A percentile compares a stretch with the other conserved stretches of the same genome.
These are phyloP conservation scores for Epichloe baconii DNA, from an alignment of 2,329 filamentous ascomycete genomes.

Conservation along the genomic window DNA sequence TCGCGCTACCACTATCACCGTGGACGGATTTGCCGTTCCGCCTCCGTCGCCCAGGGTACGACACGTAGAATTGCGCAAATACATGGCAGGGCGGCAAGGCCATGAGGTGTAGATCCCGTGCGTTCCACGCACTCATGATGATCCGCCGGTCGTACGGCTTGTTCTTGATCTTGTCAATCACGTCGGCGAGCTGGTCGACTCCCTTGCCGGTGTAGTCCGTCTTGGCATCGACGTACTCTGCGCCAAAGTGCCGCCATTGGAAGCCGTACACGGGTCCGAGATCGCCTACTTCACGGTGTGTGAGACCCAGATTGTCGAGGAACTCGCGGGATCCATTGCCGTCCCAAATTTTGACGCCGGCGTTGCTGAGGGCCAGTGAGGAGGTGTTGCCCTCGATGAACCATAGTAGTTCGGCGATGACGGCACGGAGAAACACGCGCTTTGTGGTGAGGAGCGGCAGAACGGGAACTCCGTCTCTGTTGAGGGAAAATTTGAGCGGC, in stretches of 20 bases:
- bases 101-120: slow-evolving; percentile 73
- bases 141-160: slow-evolving; percentile 84
- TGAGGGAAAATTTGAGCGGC: slow-evolving; percentile 77
- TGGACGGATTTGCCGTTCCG: neutral
- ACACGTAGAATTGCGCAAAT: slow-evolving; percentile 95
- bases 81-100: slow-evolving; percentile 90
- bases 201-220: slow-evolving; percentile 80
- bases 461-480: slow-evolving; percentile 46
- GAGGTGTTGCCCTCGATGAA: slow-evolving; percentile 81
- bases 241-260: slow-evolving; percentile 97
- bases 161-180: slow-evolving; percentile 73
- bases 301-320: slow-evolving; percentile 73
- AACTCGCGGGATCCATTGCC: slow-evolving; percentile 87
- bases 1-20: neutral
- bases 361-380: slow-evolving; percentile 59
- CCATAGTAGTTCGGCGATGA: slow-evolving; percentile 90
- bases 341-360: slow-evolving; percentile 95
- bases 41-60: slow-evolving; percentile 40
- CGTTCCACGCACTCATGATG: slow-evolving; percentile 90
- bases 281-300: slow-evolving; percentile 73
- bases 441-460: slow-evolving; percentile 95
- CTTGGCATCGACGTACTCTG: slow-evolving; percentile 66
- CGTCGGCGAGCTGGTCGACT: slow-evolving; percentile 82
- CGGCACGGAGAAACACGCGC: slow-evolving; percentile 82
- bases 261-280: slow-evolving; percentile 95